Percentiles rank a stretch among this genome's conserved stretches.
Conservation (phyloP, 495 filamentous ascomycete species). For the Neurospora terricola region DNA sequence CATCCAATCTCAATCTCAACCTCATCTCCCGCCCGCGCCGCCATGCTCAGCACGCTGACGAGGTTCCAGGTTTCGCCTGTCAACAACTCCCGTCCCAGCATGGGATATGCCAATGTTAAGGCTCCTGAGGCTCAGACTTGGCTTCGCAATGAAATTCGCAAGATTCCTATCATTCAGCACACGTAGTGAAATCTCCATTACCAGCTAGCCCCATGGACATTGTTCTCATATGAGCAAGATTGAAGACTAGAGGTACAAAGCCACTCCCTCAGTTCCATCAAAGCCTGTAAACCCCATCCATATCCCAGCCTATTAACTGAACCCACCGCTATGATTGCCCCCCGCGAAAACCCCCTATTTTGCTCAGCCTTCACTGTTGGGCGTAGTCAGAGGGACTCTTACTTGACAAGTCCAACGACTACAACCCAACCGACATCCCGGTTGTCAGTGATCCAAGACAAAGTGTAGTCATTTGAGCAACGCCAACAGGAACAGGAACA, state of each 20-base stretch:
- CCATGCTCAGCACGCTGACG: not conserved
- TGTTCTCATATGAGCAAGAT: not conserved
- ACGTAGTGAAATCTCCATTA: not conserved
- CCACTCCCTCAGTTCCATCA: not conserved
- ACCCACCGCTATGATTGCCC: not conserved
- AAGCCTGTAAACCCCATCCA: not conserved
- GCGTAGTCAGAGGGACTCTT: not conserved
- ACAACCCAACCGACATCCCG: not conserved
- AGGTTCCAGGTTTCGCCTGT: not conserved
- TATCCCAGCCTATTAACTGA: not conserved
- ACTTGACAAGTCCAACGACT: not conserved
- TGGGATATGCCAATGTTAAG: not conserved
- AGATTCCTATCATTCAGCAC: not conserved
- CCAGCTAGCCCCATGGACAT: not conserved
- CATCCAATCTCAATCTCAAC: not conserved
- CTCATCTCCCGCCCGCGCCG: not conserved
- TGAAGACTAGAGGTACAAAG: not conserved
- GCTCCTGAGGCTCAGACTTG: not conserved
- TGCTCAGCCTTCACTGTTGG: not conserved
- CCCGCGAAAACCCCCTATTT: not conserved
- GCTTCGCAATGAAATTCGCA: not conserved
- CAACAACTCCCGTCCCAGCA: not conserved
- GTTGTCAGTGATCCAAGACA: not conserved
- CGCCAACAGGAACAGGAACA: not conserved
- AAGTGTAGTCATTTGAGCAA: not conserved